Evolutionary conservation across 306 rosid genomes (phyloP).

Genomic region (Calophaca sinica): DNA sequence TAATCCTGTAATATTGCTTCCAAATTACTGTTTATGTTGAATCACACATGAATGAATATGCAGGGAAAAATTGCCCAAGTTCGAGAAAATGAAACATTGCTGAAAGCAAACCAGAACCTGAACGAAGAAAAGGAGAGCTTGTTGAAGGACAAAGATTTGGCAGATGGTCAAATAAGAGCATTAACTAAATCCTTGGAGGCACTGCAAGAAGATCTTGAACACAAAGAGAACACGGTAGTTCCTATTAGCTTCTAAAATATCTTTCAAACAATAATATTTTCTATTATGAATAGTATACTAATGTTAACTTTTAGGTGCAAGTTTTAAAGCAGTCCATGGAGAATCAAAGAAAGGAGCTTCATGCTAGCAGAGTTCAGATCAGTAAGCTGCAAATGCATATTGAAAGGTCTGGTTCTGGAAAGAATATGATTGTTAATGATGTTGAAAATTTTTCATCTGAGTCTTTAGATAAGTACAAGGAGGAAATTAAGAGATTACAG

Average conservation of each 20-base stretch:
- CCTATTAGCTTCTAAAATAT: conserved; percentile 28
- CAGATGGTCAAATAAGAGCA: conserved; percentile 65
- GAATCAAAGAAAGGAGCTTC: conserved; percentile 73
- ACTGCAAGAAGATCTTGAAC: conserved; percentile 78
- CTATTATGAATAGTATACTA: conserved; percentile 42
- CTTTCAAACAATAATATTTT: conserved; percentile 34
- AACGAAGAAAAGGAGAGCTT: conserved; percentile 66
- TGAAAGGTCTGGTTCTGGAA: conserved; percentile 59
- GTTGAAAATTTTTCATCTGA: conserved; percentile 51
- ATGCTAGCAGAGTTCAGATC: conserved; percentile 76
- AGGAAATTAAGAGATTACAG: conserved; percentile 74
- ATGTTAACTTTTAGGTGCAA: conserved; percentile 67
- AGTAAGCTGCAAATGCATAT: conserved; percentile 73
- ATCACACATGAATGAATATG: conserved; percentile 24
- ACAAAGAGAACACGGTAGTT: conserved; percentile 79
- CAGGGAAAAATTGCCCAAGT: conserved; percentile 80
- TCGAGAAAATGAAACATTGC: conserved; percentile 62
- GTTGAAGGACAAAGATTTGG: conserved; percentile 70
- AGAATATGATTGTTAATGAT: conserved; percentile 49
- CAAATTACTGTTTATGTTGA: too few species aligned
- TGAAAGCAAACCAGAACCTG: conserved; percentile 63
- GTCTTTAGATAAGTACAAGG: conserved; percentile 71
- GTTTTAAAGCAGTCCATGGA: conserved; percentile 77
- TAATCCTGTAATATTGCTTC: too few species aligned
- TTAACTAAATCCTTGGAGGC: conserved; percentile 74